Conservation (phyloP, 345 rosid species). For the Bruguiera sexangula region DNA sequence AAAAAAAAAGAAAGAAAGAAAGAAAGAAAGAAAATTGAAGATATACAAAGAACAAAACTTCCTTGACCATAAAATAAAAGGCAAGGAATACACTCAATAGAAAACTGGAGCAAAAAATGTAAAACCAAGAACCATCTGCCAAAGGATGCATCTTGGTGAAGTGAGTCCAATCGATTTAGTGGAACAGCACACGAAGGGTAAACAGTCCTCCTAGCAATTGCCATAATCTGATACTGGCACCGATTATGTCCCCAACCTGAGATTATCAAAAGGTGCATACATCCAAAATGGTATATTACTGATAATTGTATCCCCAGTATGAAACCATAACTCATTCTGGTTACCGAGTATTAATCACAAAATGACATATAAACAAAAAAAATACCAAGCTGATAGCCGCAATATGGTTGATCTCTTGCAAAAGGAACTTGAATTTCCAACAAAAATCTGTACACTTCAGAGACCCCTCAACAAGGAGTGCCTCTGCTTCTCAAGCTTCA, state of each 20-base stretch:
- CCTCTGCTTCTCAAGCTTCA: constrained; percentile 49
- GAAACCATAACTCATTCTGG: constrained; percentile 26
- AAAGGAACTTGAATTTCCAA: constrained; percentile 23
- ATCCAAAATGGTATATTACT: constrained; percentile 14
- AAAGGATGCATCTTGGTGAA: constrained; percentile 8
- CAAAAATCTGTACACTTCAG: constrained; percentile 32
- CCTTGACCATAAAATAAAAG: constrained; percentile 28
- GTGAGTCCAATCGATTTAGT: background rate
- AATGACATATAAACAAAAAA: constrained; percentile 12
- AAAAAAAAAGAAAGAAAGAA: background rate
- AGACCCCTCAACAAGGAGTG: constrained; percentile 41
- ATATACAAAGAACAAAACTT: background rate
- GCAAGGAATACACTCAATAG: constrained; percentile 27
- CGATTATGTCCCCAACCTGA: constrained; percentile 8
- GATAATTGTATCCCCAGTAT: constrained; percentile 7
- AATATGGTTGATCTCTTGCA: constrained; percentile 30
- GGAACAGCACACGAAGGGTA: background rate
- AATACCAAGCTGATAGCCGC: constrained; percentile 37
- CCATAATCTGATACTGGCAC: constrained; percentile 5
- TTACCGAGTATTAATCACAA: constrained; percentile 21
- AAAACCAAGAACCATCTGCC: background rate
- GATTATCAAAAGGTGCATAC: background rate
- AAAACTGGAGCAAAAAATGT: background rate
- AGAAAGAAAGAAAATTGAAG: background rate
- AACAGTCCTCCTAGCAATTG: background rate